Percentiles rank a stretch among this genome's conserved stretches.
Evolutionary conservation across 129 eudicot species (phyloP).

Genomic region (Tagetes erecta): DNA sequence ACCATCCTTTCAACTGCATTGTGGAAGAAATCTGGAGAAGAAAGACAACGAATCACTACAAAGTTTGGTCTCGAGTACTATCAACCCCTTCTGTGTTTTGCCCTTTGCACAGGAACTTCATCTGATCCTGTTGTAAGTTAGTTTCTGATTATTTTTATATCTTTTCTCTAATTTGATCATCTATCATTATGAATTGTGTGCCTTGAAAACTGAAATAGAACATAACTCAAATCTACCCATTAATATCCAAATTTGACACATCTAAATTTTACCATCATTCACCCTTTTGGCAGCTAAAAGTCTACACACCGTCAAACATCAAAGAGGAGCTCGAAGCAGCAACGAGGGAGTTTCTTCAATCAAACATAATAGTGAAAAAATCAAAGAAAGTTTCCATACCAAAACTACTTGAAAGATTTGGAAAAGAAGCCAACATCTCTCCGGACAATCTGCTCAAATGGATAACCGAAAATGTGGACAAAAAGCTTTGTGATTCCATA

Average conservation of each 20-base stretch:
- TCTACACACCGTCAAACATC: slow-evolving; percentile 68
- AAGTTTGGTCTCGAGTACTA: slow-evolving; percentile 54
- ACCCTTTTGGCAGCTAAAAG: slow-evolving; percentile 52
- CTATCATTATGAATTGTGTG: no score
- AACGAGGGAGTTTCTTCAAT: slow-evolving; percentile 65
- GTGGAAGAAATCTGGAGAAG: slow-evolving; percentile 73
- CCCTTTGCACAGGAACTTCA: slow-evolving; percentile 79
- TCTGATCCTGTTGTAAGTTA: slow-evolving; percentile 83
- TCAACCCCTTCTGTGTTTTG: slow-evolving; percentile 71
- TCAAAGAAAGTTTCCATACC: slow-evolving; percentile 70
- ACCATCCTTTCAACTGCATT: slow-evolving; percentile 71
- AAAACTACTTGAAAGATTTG: slow-evolving; percentile 63
- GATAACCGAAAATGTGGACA: slow-evolving; percentile 60
- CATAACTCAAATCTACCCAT: background rate
- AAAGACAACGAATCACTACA: slow-evolving; percentile 58
- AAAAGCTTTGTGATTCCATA: slow-evolving; percentile 60
- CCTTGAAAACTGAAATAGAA: background rate
- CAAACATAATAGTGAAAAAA: slow-evolving; percentile 75
- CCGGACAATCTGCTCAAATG: slow-evolving; percentile 58
- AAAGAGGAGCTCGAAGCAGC: slow-evolving; percentile 66
- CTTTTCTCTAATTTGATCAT: background rate
- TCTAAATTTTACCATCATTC: background rate
- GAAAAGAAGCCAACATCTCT: slow-evolving; percentile 65
- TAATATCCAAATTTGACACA: background rate
- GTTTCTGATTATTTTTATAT: slow-evolving; percentile 17